A percentile compares a stretch with the other conserved stretches of the same genome.
These are phyloP conservation scores for Casuarina equisetifolia DNA, from an alignment of 306 rosid species.

Conservation along the genomic window DNA sequence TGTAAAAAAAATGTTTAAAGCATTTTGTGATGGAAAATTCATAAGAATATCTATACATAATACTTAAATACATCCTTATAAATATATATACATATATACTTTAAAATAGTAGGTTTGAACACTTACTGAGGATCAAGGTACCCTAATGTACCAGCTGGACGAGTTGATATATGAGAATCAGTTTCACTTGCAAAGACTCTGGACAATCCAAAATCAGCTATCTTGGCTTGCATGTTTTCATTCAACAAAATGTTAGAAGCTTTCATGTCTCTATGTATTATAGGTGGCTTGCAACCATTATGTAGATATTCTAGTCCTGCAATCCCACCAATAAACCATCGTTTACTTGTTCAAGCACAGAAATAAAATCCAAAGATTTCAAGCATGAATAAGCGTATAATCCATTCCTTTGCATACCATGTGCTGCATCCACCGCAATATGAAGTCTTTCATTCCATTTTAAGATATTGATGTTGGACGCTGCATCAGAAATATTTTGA, in stretches of 20 bases:
- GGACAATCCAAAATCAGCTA: slow-evolving; percentile 24
- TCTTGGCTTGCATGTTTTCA: slow-evolving; percentile 30
- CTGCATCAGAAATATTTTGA: too few relatives aligned
- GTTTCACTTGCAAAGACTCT: neutral
- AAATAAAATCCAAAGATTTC: too few relatives aligned
- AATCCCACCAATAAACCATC: too few relatives aligned
- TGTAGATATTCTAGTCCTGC: slow-evolving; percentile 22
- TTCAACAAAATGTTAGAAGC: slow-evolving; percentile 37
- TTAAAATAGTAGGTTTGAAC: too few relatives aligned
- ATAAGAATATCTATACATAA: too few relatives aligned
- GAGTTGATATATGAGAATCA: neutral
- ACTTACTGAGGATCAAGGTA: too few relatives aligned
- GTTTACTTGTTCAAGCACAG: neutral
- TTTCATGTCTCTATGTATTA: neutral
- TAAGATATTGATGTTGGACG: too few relatives aligned
- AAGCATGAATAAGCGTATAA: neutral
- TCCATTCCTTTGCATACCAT: slow-evolving; percentile 3
- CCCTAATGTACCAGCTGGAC: slow-evolving; percentile 3
- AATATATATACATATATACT: too few relatives aligned
- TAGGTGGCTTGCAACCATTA: slow-evolving; percentile 22
- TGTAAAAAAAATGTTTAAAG: too few relatives aligned
- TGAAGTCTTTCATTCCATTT: neutral
- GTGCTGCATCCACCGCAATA: slow-evolving; percentile 26
- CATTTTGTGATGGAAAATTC: too few relatives aligned
- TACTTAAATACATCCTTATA: too few relatives aligned